These are phyloP conservation scores for Lepidium didymum DNA, from an alignment of 345 rosid genomes.

Conservation along the genomic window DNA sequence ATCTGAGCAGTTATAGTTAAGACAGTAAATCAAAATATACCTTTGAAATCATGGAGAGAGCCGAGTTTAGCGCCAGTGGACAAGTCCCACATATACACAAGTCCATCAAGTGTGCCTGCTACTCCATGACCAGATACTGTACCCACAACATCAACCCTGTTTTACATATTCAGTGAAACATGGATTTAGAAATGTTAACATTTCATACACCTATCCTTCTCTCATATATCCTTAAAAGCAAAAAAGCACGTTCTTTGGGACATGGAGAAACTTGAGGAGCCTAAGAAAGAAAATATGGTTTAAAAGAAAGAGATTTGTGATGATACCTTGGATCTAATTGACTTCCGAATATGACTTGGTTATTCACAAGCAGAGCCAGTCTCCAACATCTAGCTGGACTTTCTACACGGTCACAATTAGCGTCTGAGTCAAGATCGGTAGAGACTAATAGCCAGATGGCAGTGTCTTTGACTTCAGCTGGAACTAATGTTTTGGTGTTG, in stretches of 20 bases:
- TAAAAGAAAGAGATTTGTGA: slow-evolving; percentile 1
- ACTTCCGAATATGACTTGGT: slow-evolving; percentile 53
- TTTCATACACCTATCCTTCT: slow-evolving; percentile 5
- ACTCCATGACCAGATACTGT: slow-evolving; percentile 57
- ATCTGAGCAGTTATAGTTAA: not conserved
- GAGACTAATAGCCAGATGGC: slow-evolving; percentile 72
- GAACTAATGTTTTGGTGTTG: slow-evolving; percentile 33
- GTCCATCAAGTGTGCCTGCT: slow-evolving; percentile 64
- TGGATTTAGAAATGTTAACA: not conserved
- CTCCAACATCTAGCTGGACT: slow-evolving; percentile 51
- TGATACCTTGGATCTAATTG: slow-evolving; percentile 59
- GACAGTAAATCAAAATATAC: slow-evolving; percentile 25
- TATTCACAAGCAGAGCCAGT: slow-evolving; percentile 59
- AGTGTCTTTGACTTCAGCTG: slow-evolving; percentile 44
- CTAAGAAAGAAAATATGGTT: not conserved
- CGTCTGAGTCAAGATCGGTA: slow-evolving; percentile 33
- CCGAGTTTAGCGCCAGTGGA: slow-evolving; percentile 59
- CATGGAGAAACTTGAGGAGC: not conserved
- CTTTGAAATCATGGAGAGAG: slow-evolving; percentile 60
- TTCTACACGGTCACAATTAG: slow-evolving; percentile 27
- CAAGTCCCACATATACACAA: slow-evolving; percentile 66
- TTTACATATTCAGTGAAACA: not conserved
- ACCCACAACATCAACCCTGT: slow-evolving; percentile 55
- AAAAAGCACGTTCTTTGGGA: not conserved
- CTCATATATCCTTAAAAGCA: not conserved